These are phyloP conservation scores for Vitis hybrid DNA, from an alignment of 177 flowering plant species.

Conservation along the genomic window DNA sequence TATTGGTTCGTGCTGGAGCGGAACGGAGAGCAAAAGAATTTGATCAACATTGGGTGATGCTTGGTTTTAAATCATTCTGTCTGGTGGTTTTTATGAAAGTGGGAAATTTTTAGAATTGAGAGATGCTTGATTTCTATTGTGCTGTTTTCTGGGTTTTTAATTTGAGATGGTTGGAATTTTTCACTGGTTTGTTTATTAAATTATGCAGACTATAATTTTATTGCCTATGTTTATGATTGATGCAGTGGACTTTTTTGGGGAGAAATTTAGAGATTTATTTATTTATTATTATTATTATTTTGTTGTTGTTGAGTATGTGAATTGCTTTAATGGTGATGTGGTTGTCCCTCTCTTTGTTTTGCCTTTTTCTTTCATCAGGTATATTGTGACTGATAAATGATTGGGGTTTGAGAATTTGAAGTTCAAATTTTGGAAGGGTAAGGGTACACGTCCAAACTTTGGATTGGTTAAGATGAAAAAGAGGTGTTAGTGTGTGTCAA, in stretches of 20 bases:
- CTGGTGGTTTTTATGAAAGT: not conserved
- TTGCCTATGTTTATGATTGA: too few relatives aligned
- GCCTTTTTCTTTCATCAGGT: not conserved
- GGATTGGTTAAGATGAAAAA: not conserved
- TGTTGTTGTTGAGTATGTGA: not conserved
- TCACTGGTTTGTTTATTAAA: too few relatives aligned
- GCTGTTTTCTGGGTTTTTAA: too few relatives aligned
- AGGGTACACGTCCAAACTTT: not conserved
- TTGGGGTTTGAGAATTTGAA: not conserved
- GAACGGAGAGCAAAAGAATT: not conserved
- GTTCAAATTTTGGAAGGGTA: constrained; percentile 2
- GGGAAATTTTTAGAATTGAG: too few relatives aligned
- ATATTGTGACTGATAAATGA: constrained; percentile 7
- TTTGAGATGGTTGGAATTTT: too few relatives aligned
- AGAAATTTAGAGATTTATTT: not conserved
- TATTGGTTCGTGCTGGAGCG: not conserved
- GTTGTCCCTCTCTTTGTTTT: too few relatives aligned
- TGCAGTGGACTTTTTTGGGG: too few relatives aligned
- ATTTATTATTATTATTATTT: not conserved
- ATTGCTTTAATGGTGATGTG: not conserved
- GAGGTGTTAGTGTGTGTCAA: not conserved
- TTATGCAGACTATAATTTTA: too few relatives aligned
- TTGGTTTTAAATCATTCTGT: not conserved
- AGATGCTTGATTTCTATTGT: not conserved
- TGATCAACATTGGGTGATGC: not conserved